Base-by-base conservation (phyloP, 345 rosid species). In the Citrus trifoliata region DNA sequence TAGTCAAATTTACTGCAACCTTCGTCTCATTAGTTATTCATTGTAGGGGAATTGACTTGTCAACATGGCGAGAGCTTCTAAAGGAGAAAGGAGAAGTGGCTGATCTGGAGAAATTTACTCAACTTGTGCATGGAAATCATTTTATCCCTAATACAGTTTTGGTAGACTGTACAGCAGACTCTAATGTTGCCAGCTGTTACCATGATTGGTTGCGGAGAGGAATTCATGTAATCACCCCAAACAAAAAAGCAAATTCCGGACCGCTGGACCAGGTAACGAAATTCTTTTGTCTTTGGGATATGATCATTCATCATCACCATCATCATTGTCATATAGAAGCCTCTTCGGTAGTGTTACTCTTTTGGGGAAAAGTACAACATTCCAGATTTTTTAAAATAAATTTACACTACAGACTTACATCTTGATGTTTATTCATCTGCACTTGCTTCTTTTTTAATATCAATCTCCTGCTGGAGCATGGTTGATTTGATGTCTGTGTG, bases 131-230 rank as follows among this genome's bases (percentile, higher is more conserved):
- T 79, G 98, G 93, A 80, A 97, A 94, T 82, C 95, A 92, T 86
- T 94, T 91, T 81, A 87, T 97, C 80, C 99, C 98, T 74, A 97
- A 94, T 84, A 90, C 95, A n/a, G 98, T 89, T 63, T 66, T 97
- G 77, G 99, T 97, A 77, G 99, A 97, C 81, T 97, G 99, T 82
- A 94, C 99, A n/a, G 98, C 99, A 59, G 98, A 97, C 72, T 86
- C 99, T 63, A 76, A 13, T 71, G 81, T 97, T 70, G 98, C 98
- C 7, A 86, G 90, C 84, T 78, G 75, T 90, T 97, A 97, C 84
- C 83, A 88, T 82, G 88, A 89, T 76, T 97, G 99, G 99, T 81
- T 97, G 83, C 84, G 90, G n/a, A 89, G 80, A 84, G 99, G 99
- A 80, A 93, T 94, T 83, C 98, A 97, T 75, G 95, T 97, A 67